Base-by-base conservation (phyloP, 371 early-diverging fungal species). In the Mucor plumbeus region DNA sequence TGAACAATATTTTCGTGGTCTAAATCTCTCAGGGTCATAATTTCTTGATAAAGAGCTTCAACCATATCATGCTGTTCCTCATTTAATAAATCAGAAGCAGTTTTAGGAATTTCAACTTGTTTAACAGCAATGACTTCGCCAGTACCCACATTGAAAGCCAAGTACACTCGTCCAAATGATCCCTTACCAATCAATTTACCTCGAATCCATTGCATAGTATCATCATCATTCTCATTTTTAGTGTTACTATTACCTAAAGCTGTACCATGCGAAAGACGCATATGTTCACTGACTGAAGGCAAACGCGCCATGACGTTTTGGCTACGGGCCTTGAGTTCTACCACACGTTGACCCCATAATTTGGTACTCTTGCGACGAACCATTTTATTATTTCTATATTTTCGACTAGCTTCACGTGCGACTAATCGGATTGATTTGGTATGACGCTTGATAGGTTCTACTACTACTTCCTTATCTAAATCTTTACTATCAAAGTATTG, bases 71-170 rank as follows among this genome's bases (percentile, higher is more conserved):
- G 68, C 21, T 80, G 76, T n/a, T 69, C 68, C 64, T 71, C 33
- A 53, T 71, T 56, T 34, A 73, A 31, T 58, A 74, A 43, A 64
- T 64, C 67, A 7, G 69, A 71, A 7, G 69, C 69, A 14, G 68
- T 69, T 14, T 56, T 68, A 1, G 91, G 91, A 38, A 91, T 68
- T 60, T 87, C 88, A 17, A 98, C 96, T 67, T 94, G 94, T 79
- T 99, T 99, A 17, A 98, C 95, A 0, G 99, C 99, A 76, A 99
- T 92, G 66, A 96, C 84, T 62, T 95, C 95, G 19, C 93, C 90
- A 0, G 90, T 92, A 1, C 83, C 89, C n/a, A 88, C 73, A 72
- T 95, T 93, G 59, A 94, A 82, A 0, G 92, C 98, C 69, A 90
- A 87, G 69, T 90, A 95, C 21, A 99, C 99, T 56, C 91, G 88